Evolutionary conservation across 805 yeast genomes (phyloP).

Genomic region (Zygosaccharomyces bisporus): DNA sequence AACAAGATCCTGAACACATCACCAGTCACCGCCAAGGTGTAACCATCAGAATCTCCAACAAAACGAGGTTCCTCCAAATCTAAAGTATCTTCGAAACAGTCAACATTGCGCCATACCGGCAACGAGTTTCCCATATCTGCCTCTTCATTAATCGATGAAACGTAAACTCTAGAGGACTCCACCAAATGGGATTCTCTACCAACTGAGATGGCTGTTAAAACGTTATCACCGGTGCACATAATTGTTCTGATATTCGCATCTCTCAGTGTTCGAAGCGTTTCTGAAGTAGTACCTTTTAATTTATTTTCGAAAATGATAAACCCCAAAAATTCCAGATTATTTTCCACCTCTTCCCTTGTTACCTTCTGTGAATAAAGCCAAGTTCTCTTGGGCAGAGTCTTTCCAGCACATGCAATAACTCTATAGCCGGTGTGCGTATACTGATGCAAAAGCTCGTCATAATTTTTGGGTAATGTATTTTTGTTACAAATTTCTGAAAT

Average conservation of each 20-base stretch:
- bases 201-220: slow-evolving; percentile 90
- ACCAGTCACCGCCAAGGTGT: slow-evolving; percentile 84
- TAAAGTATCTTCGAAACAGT: slow-evolving; percentile 50
- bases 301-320: slow-evolving; percentile 91
- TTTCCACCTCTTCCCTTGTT: slow-evolving; percentile 65
- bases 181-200: slow-evolving; percentile 79
- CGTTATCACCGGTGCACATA: slow-evolving; percentile 98
- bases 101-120: slow-evolving; percentile 66
- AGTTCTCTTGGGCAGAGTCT: slow-evolving; percentile 42
- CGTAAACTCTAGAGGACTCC: slow-evolving; percentile 46
- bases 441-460: slow-evolving; percentile 65
- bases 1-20: slow-evolving; percentile 80
- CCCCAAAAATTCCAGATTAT: slow-evolving; percentile 70
- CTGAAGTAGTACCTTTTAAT: slow-evolving; percentile 63
- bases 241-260: slow-evolving; percentile 74
- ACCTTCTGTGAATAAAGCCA: slow-evolving; percentile 49
- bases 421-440: slow-evolving; percentile 94
- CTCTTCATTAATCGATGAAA: slow-evolving; percentile 54
- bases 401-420: slow-evolving; percentile 90
- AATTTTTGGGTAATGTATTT: slow-evolving; percentile 68
- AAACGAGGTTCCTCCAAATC: slow-evolving; percentile 65
- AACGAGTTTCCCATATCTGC: slow-evolving; percentile 22
- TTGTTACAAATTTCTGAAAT: slow-evolving; percentile 73
- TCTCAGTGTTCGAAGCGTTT: slow-evolving; percentile 55
- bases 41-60: slow-evolving; percentile 38